Evolutionary conservation across 2,329 filamentous ascomycete species (phyloP), one percentile per base, ranked within the genome.

Genomic region (Alternaria brassicae): DNA sequence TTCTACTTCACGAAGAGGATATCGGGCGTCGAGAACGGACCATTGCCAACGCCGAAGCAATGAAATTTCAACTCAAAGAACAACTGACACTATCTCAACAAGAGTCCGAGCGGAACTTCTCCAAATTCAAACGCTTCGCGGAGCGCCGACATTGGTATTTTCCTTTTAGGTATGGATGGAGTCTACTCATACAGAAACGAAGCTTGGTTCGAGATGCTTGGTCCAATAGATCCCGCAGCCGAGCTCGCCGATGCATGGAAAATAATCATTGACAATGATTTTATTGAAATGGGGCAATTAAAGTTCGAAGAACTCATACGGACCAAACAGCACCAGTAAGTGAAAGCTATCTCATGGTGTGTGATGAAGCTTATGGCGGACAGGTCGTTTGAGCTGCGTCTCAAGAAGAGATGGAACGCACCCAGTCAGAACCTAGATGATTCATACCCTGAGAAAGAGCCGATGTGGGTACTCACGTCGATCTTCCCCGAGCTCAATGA

Each of bases 111-210:
- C 56, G 66, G 4, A 72, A 67, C 17, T 63, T 72, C 32, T 68
- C 70, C 48, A 72, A 72, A 25, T 81, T 81, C 45, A 71, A 74
- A 30, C 67, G 77, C 5, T 77, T 81, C 63, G 78, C 79, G 4
- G 73, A 77, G 40, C 66, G 70, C 77, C 6, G 78, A 79, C 3
- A 69, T 80, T 6, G 79, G 75, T 1, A 81, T 82, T 53, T 81
- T 78, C 55, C 73, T 78, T 25, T 70, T 79, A 36, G 71, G 72
- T 12, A 59, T 71, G 13, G 59, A 73, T n/a, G 79, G 80, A 2
- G 66, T 65, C 12, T 76, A 77, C 15, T 67, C 77, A 0, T 80
- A 81, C 54, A 68, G 76, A 3, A 81, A 81, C 37, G 71, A 80
- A 36, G 69, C 73, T 2, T 81, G 79, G 69, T 73, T 57, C 36